A percentile compares a stretch with the other conserved stretches of the same genome.
These are phyloP conservation scores for Cytospora piceicola DNA, from an alignment of 2,329 filamentous ascomycete species.

Conservation along the genomic window DNA sequence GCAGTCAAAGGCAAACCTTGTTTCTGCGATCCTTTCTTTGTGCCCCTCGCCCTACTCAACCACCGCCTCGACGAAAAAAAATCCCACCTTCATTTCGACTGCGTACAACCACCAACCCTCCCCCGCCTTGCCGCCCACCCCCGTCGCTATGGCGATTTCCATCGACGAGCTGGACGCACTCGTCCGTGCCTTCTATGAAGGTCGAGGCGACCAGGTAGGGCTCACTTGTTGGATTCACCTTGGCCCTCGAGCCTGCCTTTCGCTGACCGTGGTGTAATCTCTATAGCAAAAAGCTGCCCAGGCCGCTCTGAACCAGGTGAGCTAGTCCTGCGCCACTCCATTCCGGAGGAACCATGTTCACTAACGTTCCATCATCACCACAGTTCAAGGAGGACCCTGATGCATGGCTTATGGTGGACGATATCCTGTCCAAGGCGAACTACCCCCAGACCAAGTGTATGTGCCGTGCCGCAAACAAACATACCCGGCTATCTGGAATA, in stretches of 20 bases:
- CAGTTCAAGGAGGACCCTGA: conserved; percentile 99
- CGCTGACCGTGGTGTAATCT: conserved; percentile 46
- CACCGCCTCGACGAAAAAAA: conserved; percentile 18
- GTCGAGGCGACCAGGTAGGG: conserved; percentile 87
- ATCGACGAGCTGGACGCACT: conserved; percentile 96
- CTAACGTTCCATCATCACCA: conserved; percentile 35
- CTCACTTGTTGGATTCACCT: conserved; percentile 21
- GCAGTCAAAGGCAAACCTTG: conserved; percentile 11
- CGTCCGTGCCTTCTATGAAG: conserved; percentile 96
- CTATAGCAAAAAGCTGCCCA: conserved; percentile 93
- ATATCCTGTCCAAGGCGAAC: conserved; percentile 90
- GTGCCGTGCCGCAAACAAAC: conserved; percentile 40
- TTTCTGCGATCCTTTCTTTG: conserved; percentile 8
- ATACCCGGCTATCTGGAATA: conserved; percentile 2
- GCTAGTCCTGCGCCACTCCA: conserved; percentile 37
- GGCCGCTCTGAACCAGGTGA: conserved; percentile 87
- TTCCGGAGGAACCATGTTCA: conserved; percentile 23
- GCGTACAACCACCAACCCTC: conserved; percentile 18
- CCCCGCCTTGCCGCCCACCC: conserved; percentile 35
- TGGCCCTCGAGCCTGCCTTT: conserved; percentile 25
- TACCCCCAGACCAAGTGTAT: conserved; percentile 96
- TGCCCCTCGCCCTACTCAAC: conserved; percentile 10
- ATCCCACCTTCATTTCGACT: conserved; percentile 21
- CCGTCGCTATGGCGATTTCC: conserved; percentile 62
- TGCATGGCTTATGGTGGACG: conserved; percentile 95